Evolutionary conservation across 2,329 filamentous ascomycete species (phyloP).

Genomic region (Hypoxylon sp.): DNA sequence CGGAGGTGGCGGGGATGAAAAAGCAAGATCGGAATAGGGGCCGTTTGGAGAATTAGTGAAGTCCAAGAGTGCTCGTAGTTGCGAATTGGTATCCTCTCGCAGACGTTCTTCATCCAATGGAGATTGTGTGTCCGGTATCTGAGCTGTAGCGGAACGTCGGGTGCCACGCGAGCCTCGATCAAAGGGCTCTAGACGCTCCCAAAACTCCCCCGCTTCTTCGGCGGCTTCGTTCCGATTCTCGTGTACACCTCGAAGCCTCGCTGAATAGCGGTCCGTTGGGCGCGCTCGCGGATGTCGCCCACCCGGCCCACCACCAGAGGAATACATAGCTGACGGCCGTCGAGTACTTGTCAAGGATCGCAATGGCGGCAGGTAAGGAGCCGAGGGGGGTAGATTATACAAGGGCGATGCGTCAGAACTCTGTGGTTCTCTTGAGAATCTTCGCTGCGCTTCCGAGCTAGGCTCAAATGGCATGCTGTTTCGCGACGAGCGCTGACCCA

Average conservation of each 20-base stretch:
- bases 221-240: slow-evolving; percentile 38
- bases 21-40: slow-evolving; percentile 47
- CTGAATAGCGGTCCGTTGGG: slow-evolving; percentile 42
- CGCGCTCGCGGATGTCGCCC: slow-evolving; percentile 44
- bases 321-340: slow-evolving; percentile 48
- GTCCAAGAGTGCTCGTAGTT: slow-evolving; percentile 48
- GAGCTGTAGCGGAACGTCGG: slow-evolving; percentile 35
- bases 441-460: slow-evolving; percentile 55
- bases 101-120: slow-evolving; percentile 36
- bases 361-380: slow-evolving; percentile 57
- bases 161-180: slow-evolving; percentile 30
- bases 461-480: slow-evolving; percentile 57
- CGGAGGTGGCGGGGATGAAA: slow-evolving; percentile 46
- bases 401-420: slow-evolving; percentile 46
- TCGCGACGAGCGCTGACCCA: slow-evolving; percentile 47
- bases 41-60: slow-evolving; percentile 45
- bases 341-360: slow-evolving; percentile 54
- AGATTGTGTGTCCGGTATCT: slow-evolving; percentile 31
- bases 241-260: slow-evolving; percentile 34
- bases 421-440: slow-evolving; percentile 56
- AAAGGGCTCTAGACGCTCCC: slow-evolving; percentile 36
- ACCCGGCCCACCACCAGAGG: slow-evolving; percentile 45
- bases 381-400: slow-evolving; percentile 46
- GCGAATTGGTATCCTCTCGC: slow-evolving; percentile 45
- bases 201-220: slow-evolving; percentile 42